A percentile compares a stretch with the other conserved stretches of the same genome.
Evolutionary conservation across 1,139 yeast genomes (phyloP).

Genomic region (Pichia sp.): DNA sequence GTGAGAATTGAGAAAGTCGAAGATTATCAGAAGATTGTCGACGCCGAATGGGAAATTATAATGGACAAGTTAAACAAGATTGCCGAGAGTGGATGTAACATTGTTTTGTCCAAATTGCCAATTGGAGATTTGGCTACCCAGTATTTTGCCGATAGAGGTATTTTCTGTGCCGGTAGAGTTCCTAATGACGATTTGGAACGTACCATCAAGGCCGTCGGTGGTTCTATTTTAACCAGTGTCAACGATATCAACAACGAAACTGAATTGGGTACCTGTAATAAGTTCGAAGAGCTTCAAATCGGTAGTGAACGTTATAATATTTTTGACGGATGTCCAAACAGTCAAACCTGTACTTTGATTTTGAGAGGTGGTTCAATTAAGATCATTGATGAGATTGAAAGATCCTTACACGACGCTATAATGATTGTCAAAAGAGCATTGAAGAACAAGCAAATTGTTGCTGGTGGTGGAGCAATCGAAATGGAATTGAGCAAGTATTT

Average conservation of each 20-base stretch:
- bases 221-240: conserved; percentile 80
- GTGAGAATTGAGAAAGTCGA: conserved; percentile 90
- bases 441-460: conserved; percentile 78
- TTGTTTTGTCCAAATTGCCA: conserved; percentile 89
- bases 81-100: conserved; percentile 79
- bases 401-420: conserved; percentile 95
- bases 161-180: conserved; percentile 97
- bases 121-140: conserved; percentile 98
- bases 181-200: conserved; percentile 84
- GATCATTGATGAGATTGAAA: conserved; percentile 96
- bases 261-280: conserved; percentile 80
- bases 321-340: conserved; percentile 86
- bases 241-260: conserved; percentile 55
- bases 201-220: conserved; percentile 92
- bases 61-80: conserved; percentile 79
- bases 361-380: conserved; percentile 98
- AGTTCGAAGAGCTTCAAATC: conserved; percentile 87
- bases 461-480: conserved; percentile 99
- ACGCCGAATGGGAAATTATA: conserved; percentile 97
- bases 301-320: conserved; percentile 93
- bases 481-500: conserved; percentile 90
- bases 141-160: conserved; percentile 90
- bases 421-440: conserved; percentile 97
- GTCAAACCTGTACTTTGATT: conserved; percentile 87
- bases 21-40: conserved; percentile 93